phyloP scores from a whole-genome alignment of 345 rosid species.

The Gossypium bickii region DNA sequence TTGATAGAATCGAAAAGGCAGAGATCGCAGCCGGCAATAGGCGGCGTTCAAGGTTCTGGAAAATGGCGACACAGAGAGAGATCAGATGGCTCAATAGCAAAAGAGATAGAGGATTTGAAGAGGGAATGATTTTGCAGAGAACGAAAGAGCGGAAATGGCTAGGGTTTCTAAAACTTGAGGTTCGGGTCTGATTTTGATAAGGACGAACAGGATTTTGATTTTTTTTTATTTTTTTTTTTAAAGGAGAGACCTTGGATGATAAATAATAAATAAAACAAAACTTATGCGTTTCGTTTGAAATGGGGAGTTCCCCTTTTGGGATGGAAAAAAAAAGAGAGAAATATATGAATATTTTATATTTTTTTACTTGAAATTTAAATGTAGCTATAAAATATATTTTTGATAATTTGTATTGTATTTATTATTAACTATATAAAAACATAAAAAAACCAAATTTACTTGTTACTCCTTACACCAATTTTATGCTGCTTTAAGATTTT shows the following conservation, averaged over 20 bases:
- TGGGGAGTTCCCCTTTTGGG: no score
- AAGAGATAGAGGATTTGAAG: neutral
- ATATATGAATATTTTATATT: no score
- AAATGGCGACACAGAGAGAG: neutral
- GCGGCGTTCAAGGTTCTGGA: neutral
- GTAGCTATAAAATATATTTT: no score
- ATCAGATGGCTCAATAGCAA: neutral
- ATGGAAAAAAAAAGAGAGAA: no score
- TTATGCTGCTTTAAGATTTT: no score
- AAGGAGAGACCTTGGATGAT: neutral
- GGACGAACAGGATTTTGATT: neutral
- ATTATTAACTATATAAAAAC: no score
- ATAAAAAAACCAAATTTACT: no score
- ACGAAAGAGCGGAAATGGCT: conserved; percentile 8
- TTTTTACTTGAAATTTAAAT: no score
- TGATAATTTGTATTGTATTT: no score
- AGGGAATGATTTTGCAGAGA: conserved; percentile 4
- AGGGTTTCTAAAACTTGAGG: conserved; percentile 17
- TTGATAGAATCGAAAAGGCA: neutral
- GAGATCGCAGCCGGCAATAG: neutral
- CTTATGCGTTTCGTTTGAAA: neutral
- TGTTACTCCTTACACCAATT: no score
- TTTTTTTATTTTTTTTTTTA: neutral
- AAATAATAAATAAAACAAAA: neutral
- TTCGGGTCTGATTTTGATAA: neutral